Evolutionary conservation across 176 grass and related monocot species (phyloP), one percentile per base, ranked within the genome.

Genomic region (Paspalum notatum): DNA sequence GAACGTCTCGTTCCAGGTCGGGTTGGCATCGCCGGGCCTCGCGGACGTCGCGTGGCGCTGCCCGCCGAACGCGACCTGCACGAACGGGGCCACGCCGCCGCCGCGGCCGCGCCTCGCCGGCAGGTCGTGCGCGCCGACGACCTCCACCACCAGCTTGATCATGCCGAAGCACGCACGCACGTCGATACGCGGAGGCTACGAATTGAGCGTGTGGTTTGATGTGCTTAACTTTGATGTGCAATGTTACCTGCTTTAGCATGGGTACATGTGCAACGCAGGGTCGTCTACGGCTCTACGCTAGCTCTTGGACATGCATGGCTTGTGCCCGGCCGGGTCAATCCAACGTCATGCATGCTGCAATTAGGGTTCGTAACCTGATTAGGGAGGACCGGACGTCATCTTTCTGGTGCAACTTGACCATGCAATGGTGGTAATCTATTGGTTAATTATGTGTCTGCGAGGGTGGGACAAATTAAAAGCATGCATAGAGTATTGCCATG

Each of bases 111-210:
- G 76, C 76, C 60, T 50, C 45, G 76, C 26, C 60, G 60, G 76
- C 45, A 78, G 76, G 60, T 78, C 60, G 45, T 21, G 60, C 45
- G 60, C 76, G 45, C 60, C 76, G 60, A 50, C 60, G 60, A 78
- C 76, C 76, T 78, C 76, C 7, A 66, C 61, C 46, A 50, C 76
- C 61, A 65, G 26, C 60, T 79, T 66, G n/a, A n/a, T n/a, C 76
- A 79, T 66, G 76, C 3, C 18, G 58, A 21, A 14, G 12, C 1
- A 10, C 22, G 24, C 32, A 32, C 32, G 47, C 25, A 2, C 24
- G 66, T n/a, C n/a, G n/a, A n/a, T n/a, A n/a, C 24, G 6, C 22
- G 27, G n/a, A 22, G 4, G 4, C 41, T 8, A 12, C 25, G n/a
- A n/a, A n/a, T n/a, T n/a, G n/a, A n/a, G n/a, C n/a, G 46, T 18